phyloP scores from a whole-genome alignment of 148 eudicot genomes.

The Rheum nobile region DNA sequence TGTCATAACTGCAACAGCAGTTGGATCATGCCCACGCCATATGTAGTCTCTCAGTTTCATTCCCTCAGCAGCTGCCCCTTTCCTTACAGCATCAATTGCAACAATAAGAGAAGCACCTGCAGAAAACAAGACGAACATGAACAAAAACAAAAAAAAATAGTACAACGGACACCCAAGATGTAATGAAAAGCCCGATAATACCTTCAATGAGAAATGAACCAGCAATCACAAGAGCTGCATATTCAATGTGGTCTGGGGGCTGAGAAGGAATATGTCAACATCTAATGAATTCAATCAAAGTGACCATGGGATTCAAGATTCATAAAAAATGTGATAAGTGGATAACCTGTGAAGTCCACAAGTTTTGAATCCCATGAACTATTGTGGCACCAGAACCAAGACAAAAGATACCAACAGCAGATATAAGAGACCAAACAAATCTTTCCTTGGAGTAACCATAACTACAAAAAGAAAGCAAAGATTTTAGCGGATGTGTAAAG shows the following conservation, averaged over 20 bases:
- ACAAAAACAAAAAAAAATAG: slow-evolving; percentile 1
- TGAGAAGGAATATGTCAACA: slow-evolving; percentile 19
- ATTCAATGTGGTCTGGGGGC: slow-evolving; percentile 73
- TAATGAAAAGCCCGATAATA: slow-evolving; percentile 13
- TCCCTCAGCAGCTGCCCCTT: slow-evolving; percentile 98
- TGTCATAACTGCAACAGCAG: slow-evolving; percentile 98
- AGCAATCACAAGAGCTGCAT: slow-evolving; percentile 89
- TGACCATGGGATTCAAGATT: slow-evolving; percentile 4
- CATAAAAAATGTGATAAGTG: background rate
- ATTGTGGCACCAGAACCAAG: slow-evolving; percentile 96
- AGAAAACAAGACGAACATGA: slow-evolving; percentile 7
- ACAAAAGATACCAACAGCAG: slow-evolving; percentile 98
- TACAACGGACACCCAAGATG: background rate
- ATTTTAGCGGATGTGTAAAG: background rate
- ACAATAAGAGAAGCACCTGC: slow-evolving; percentile 89
- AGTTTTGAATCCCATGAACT: slow-evolving; percentile 82
- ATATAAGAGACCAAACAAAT: slow-evolving; percentile 98
- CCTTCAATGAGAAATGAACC: slow-evolving; percentile 98
- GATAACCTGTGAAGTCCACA: slow-evolving; percentile 77
- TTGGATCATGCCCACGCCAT: slow-evolving; percentile 99
- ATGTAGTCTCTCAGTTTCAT: slow-evolving; percentile 87
- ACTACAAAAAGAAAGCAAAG: slow-evolving; percentile 33
- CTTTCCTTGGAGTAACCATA: slow-evolving; percentile 97
- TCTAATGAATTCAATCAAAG: background rate
- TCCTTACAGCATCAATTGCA: slow-evolving; percentile 88